Evolutionary conservation across 2,329 filamentous ascomycete genomes (phyloP), one percentile per base, ranked within the genome.

Genomic region (Ceratocystis harringtonii): DNA sequence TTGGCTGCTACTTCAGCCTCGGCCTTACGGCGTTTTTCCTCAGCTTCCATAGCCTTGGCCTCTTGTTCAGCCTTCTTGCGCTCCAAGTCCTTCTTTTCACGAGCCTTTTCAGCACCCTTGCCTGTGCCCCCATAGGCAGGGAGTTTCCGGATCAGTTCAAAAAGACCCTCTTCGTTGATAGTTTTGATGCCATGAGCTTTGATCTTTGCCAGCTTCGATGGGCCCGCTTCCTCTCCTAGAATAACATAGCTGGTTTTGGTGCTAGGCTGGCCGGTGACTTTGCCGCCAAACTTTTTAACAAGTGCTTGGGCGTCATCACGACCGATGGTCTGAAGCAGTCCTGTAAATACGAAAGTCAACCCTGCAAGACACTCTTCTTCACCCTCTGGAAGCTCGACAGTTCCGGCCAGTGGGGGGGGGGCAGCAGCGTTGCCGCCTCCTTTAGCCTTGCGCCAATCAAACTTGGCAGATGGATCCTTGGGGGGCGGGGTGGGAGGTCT

Each of bases 241-340:
- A 99, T 89, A 58, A 99, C 91, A 72, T 90, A 99, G 71, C 83
- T 94, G 0, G 95, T 99, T 75, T 96, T 97, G 72, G 86, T 88
- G 73, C 92, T 97, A 22, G 95, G 94, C 4, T 84, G 86, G 8
- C 79, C 80, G 8, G 88, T 95, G 28, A 96, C 86, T 75, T 96
- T 97, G 64, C 94, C 94, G 52, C 94, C 95, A 73, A 96, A 95
- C 68, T 87, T 85, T 74, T 99, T 99, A 66, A 97, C 90, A 19
- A 99, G 78, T 55, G 83, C 85, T 69, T 92, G 87, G 1, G 84
- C 92, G 70, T 96, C 91, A 5, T 95, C 91, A 68, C 94, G 85
- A 57, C 88, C 86, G 66, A 97, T 82, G 0, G 83, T 86, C 68
- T 89, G 83, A 48, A 97, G 78, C 28, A 96, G 81, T 28, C 94